Percentiles rank a stretch among this genome's conserved stretches.
These are phyloP conservation scores for Geosmithia morbida DNA, from an alignment of 2,329 filamentous ascomycete species.

Conservation along the genomic window DNA sequence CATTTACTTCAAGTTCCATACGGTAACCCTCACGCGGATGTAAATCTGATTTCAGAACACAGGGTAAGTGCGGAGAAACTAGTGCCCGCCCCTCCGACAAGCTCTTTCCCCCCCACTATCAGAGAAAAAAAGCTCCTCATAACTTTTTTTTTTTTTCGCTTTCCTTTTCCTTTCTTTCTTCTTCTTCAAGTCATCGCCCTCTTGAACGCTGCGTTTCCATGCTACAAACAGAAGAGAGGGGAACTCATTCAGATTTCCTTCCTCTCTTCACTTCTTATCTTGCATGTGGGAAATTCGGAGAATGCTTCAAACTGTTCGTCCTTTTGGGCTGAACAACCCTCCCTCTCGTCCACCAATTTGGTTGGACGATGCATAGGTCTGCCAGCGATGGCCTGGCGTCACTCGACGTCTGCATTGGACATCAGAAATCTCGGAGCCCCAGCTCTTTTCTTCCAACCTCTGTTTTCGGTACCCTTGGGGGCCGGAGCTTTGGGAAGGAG, in stretches of 20 bases:
- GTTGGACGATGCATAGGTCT: conserved; percentile 31
- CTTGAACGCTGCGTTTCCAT: conserved; percentile 93
- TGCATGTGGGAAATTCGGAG: conserved; percentile 99
- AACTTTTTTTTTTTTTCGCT: background rate
- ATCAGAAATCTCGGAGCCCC: conserved; percentile 74
- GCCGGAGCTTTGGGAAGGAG: background rate
- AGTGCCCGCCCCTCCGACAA: background rate
- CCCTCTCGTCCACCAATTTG: conserved; percentile 6
- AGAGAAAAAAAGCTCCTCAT: background rate
- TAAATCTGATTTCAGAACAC: too few species aligned
- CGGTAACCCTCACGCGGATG: too few species aligned
- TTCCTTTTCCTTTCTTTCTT: conserved; percentile 18
- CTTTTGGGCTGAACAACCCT: conserved; percentile 5
- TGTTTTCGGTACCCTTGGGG: background rate
- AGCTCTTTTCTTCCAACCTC: background rate
- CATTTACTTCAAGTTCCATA: too few species aligned
- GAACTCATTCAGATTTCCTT: conserved; percentile 10
- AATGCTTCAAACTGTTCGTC: conserved; percentile 51
- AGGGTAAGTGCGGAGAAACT: background rate
- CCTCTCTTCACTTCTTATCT: conserved; percentile 6
- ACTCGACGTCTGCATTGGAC: conserved; percentile 61
- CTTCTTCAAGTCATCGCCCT: conserved; percentile 55
- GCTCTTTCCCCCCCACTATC: background rate
- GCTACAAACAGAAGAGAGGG: conserved; percentile 58
- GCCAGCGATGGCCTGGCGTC: conserved; percentile 81